Base-by-base conservation (phyloP, 305 asterid genomes). In the Vinca major region DNA sequence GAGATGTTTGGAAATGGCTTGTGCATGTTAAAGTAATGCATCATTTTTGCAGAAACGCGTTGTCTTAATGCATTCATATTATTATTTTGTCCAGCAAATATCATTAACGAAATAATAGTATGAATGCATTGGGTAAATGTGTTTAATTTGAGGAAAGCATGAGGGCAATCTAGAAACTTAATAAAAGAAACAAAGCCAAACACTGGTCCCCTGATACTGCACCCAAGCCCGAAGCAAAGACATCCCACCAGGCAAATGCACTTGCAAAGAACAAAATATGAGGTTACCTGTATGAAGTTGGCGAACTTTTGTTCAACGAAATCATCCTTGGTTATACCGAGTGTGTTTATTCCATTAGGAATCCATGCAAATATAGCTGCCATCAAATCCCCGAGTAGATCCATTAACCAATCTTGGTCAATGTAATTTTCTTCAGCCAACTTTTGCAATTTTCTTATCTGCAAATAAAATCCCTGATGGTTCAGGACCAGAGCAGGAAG, bases 381-480 rank as follows among this genome's bases (percentile, higher is more conserved):
- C 72, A 78, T 70, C 75, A 80, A 79, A 75, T 88, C 91, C 73
- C 40, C 63, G 47, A 86, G 74, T 21, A 86, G 83, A 66, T 52
- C 76, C 63, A 49, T 75, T 76, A 85, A 73, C 93, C 91, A 88
- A 13, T 73, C 69, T 17, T 56, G 66, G 67, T 82, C 85, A 20
- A 90, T 57, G 71, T 68, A 58, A 69, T 86, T 83, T 2, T 80
- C 89, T 70, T 80, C 85, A 0, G 68, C 82, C 48, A 84, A 76
- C 73, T 86, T 85, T 55, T 82, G 80, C 49, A 88, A 78, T 65
- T 84, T 90, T 80, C 83, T 80, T 63, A 90, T 81, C 81, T 86
- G 89, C 21, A 85, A 62, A 74, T 82, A 85, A 58, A 90, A 69
- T 63, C 78, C 95, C 93, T 90, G 85, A 62, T 68, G 63, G 76